phyloP scores from a whole-genome alignment of 495 filamentous ascomycete species.

The Symbiotaphrina buchneri region DNA sequence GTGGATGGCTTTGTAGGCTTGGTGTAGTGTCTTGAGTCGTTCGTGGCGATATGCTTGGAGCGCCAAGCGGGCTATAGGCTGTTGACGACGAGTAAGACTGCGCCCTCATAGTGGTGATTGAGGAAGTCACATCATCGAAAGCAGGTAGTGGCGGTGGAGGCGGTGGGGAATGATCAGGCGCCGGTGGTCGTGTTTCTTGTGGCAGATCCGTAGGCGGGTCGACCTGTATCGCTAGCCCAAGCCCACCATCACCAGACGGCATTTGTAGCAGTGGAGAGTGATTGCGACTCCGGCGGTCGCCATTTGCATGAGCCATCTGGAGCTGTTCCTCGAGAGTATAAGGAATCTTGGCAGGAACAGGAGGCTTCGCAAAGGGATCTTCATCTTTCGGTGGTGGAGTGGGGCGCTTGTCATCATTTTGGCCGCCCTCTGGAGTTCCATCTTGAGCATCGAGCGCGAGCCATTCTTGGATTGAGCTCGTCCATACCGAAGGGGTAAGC shows the following conservation, averaged over 20 bases:
- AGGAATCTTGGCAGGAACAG: slow-evolving; percentile 1
- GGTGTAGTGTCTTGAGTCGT: neutral
- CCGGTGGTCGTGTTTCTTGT: slow-evolving; percentile 3
- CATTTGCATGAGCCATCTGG: slow-evolving; percentile 2
- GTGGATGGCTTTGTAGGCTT: too few species aligned
- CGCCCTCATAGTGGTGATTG: neutral
- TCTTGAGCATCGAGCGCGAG: too few species aligned
- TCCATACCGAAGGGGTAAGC: too few species aligned
- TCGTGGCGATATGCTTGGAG: slow-evolving; percentile 9
- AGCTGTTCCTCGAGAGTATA: neutral
- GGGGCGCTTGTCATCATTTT: slow-evolving; percentile 10
- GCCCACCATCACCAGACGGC: slow-evolving; percentile 11
- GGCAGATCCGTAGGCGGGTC: slow-evolving; percentile 11
- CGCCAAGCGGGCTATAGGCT: slow-evolving; percentile 16
- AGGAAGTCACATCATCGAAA: slow-evolving; percentile 16
- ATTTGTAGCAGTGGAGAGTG: slow-evolving; percentile 14
- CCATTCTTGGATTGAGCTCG: too few species aligned
- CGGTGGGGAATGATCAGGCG: slow-evolving; percentile 9
- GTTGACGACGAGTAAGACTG: slow-evolving; percentile 13
- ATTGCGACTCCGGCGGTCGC: too few species aligned
- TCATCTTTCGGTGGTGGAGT: slow-evolving; percentile 10
- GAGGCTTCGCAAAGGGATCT: slow-evolving; percentile 1
- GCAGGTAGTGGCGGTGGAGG: slow-evolving; percentile 16
- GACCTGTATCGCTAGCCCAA: slow-evolving; percentile 20
- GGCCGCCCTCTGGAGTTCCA: slow-evolving; percentile 16